These are phyloP conservation scores for Beta lomatogona DNA, from an alignment of 179 eudicot species.

Conservation along the genomic window DNA sequence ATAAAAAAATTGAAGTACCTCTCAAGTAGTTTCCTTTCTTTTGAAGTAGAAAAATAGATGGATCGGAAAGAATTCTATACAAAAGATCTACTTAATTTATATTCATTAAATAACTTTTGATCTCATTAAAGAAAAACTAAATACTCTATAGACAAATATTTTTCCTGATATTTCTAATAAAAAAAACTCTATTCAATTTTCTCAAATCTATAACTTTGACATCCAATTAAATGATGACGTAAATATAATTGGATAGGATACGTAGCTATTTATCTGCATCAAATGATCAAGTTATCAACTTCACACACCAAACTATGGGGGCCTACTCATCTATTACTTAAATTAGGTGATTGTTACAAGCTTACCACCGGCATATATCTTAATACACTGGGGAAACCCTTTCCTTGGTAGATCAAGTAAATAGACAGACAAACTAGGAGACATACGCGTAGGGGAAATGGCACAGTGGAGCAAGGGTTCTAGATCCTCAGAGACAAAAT, in stretches of 20 bases:
- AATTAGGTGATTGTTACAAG: neutral
- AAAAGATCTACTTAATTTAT: too few relatives aligned
- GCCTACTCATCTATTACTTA: neutral
- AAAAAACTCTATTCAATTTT: too few relatives aligned
- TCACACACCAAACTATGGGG: neutral
- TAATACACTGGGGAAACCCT: neutral
- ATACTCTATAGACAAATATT: too few relatives aligned
- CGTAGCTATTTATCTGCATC: neutral
- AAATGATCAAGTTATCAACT: neutral
- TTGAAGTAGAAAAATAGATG: too few relatives aligned
- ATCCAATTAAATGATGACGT: neutral
- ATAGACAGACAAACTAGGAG: neutral
- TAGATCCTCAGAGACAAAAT: neutral
- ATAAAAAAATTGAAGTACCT: too few relatives aligned
- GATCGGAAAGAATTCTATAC: too few relatives aligned
- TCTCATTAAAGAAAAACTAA: too few relatives aligned
- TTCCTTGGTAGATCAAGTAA: neutral
- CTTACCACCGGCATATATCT: neutral
- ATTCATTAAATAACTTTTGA: too few relatives aligned
- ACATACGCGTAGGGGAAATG: neutral
- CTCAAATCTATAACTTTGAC: too few relatives aligned
- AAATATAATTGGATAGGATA: neutral
- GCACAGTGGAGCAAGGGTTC: neutral
- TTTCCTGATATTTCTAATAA: too few relatives aligned
- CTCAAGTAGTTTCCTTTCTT: too few relatives aligned